phyloP scores from a whole-genome alignment of 768 basidiomycete species.

The Cytidiella melzeri region DNA sequence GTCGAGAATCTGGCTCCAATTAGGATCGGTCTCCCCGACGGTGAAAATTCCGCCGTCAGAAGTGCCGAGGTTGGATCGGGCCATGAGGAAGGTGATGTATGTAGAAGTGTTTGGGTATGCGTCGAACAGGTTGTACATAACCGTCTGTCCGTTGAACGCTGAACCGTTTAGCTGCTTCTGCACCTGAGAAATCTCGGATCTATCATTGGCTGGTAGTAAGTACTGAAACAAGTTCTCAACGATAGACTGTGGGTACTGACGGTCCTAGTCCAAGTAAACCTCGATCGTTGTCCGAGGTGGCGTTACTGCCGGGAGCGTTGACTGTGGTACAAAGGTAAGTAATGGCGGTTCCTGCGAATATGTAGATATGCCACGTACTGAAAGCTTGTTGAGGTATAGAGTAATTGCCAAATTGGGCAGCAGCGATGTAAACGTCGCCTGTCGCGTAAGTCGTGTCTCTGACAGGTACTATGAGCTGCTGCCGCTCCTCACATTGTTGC shows the following conservation, averaged over 20 bases:
- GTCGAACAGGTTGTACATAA: constrained; percentile 10
- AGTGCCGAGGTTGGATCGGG: constrained; percentile 10
- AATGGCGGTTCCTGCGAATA: neutral
- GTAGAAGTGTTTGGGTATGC: constrained; percentile 1
- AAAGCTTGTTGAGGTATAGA: constrained; percentile 10
- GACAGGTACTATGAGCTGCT: neutral
- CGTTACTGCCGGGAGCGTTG: constrained; percentile 11
- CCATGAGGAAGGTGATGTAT: constrained; percentile 14
- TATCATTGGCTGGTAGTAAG: neutral
- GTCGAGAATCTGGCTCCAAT: constrained; percentile 1
- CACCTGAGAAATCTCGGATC: constrained; percentile 3
- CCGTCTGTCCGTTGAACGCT: constrained; percentile 1
- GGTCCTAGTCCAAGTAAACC: constrained; percentile 11
- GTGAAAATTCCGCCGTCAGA: constrained; percentile 16
- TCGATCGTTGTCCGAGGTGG: constrained; percentile 8
- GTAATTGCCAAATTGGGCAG: constrained; percentile 10
- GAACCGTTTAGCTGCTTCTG: constrained; percentile 1
- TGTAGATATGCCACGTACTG: constrained; percentile 4
- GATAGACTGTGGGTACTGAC: neutral
- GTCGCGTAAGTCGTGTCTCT: constrained; percentile 10
- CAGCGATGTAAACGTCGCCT: constrained; percentile 6
- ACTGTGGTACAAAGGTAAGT: constrained; percentile 1
- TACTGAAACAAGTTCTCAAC: neutral
- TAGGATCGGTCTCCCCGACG: constrained; percentile 9
- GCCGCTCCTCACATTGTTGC: neutral